Percentiles rank a stretch among this genome's conserved stretches.
These are phyloP conservation scores for Allium cepa DNA, from an alignment of 106 monocot species.

Conservation along the genomic window DNA sequence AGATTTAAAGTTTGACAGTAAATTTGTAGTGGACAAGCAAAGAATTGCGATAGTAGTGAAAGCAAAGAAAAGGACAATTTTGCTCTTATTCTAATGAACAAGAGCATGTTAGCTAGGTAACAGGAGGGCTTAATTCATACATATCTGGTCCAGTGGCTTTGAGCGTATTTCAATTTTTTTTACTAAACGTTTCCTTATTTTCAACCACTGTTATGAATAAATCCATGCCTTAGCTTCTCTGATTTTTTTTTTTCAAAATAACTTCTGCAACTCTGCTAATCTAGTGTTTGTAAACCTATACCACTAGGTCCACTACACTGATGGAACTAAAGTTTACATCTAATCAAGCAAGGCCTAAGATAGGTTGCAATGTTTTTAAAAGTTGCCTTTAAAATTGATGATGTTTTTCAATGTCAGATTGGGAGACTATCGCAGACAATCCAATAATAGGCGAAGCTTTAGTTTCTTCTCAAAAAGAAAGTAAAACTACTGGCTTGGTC, in stretches of 20 bases:
- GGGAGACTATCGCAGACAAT: slow-evolving; percentile 47
- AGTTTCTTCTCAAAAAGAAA: slow-evolving; percentile 3
- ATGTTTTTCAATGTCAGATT: slow-evolving; percentile 21
- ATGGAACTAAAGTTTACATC: not conserved
- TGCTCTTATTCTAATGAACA: too few relatives aligned
- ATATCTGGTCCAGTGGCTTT: too few relatives aligned
- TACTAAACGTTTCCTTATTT: too few relatives aligned
- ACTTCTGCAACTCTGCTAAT: not conserved
- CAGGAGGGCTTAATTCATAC: too few relatives aligned
- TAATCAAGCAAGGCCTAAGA: not conserved
- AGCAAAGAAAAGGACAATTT: too few relatives aligned
- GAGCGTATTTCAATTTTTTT: too few relatives aligned
- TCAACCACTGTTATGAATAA: not conserved
- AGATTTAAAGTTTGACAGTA: too few relatives aligned
- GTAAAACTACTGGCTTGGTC: not conserved
- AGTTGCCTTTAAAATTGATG: not conserved
- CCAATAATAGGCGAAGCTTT: slow-evolving; percentile 2
- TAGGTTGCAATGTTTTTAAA: not conserved
- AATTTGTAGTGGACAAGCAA: too few relatives aligned
- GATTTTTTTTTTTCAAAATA: not conserved
- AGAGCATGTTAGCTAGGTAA: too few relatives aligned
- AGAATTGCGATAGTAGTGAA: too few relatives aligned
- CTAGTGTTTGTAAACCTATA: not conserved
- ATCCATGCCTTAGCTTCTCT: too few relatives aligned
- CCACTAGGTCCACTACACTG: not conserved